Percentiles rank a stretch among this genome's conserved stretches.
Conservation (phyloP, 2,329 filamentous ascomycete genomes). For the Xylaria sp. region DNA sequence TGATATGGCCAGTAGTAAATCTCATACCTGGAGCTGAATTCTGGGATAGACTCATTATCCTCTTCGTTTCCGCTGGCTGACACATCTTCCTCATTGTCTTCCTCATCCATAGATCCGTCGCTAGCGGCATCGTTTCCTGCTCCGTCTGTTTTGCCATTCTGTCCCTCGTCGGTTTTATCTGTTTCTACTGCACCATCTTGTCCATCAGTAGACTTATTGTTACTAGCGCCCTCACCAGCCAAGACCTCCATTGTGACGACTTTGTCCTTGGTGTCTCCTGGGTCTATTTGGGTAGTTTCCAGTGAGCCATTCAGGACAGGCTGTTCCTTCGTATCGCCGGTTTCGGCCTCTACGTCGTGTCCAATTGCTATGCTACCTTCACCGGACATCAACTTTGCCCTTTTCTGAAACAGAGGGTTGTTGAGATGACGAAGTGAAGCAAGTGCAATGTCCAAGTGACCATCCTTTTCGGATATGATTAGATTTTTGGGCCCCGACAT, state of each 20-base stretch:
- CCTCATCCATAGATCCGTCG: not conserved
- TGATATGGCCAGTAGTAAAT: slow-evolving; percentile 3
- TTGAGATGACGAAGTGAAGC: slow-evolving; percentile 7
- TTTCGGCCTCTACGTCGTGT: not conserved
- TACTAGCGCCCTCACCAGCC: not conserved
- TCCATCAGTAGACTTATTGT: not conserved
- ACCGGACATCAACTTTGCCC: not conserved
- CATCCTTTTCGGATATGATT: slow-evolving; percentile 3
- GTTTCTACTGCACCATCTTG: not conserved
- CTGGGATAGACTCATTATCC: not conserved
- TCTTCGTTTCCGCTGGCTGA: not conserved
- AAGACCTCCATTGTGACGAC: not conserved
- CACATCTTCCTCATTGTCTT: not conserved
- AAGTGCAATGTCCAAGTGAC: slow-evolving; percentile 7
- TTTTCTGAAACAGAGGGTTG: slow-evolving; percentile 2
- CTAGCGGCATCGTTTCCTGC: not conserved
- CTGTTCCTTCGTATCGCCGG: not conserved
- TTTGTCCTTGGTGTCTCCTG: not conserved
- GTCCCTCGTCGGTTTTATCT: not conserved
- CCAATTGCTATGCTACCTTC: not conserved
- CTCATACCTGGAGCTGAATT: slow-evolving; percentile 2
- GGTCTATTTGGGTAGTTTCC: too few relatives aligned
- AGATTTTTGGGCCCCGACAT: not conserved
- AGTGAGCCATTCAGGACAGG: not conserved
- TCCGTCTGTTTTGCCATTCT: not conserved